These are phyloP conservation scores for Arxiozyma slooffiae DNA, from an alignment of 1,139 yeast species.

Conservation along the genomic window DNA sequence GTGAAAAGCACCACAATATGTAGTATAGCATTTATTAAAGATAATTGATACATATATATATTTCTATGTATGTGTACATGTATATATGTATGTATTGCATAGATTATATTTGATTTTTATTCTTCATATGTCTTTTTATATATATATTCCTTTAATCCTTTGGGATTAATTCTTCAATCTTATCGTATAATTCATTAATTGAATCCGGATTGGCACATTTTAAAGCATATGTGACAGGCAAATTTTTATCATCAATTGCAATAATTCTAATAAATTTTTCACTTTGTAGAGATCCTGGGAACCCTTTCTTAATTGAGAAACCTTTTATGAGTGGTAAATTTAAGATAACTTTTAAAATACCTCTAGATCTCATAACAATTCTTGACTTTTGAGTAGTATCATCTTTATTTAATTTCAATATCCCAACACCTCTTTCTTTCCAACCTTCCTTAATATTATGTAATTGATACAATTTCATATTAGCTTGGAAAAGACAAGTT, in stretches of 20 bases:
- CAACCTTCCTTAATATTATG: constrained; percentile 64
- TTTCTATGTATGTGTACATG: too few species aligned
- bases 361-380: constrained; percentile 85
- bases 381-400: constrained; percentile 36
- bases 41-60: not conserved
- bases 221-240: constrained; percentile 75
- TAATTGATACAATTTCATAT: constrained; percentile 75
- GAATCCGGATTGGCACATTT: constrained; percentile 57
- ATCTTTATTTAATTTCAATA: constrained; percentile 63
- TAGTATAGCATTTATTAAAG: constrained; percentile 62
- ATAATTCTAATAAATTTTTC: constrained; percentile 75
- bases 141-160: not conserved
- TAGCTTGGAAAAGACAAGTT: constrained; percentile 52
- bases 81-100: too few species aligned
- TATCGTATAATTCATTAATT: constrained; percentile 48
- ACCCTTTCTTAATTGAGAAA: constrained; percentile 62
- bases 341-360: constrained; percentile 70
- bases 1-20: constrained; percentile 78
- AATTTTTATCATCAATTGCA: constrained; percentile 44
- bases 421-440: constrained; percentile 94
- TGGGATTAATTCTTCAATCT: constrained; percentile 28
- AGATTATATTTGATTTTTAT: not conserved
- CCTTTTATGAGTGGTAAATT: constrained; percentile 57
- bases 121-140: not conserved
- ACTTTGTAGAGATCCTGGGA: constrained; percentile 71